These are phyloP conservation scores for Pelagophyceae sp. DNA, from an alignment of 352 stramenopile genomes.

Conservation along the genomic window DNA sequence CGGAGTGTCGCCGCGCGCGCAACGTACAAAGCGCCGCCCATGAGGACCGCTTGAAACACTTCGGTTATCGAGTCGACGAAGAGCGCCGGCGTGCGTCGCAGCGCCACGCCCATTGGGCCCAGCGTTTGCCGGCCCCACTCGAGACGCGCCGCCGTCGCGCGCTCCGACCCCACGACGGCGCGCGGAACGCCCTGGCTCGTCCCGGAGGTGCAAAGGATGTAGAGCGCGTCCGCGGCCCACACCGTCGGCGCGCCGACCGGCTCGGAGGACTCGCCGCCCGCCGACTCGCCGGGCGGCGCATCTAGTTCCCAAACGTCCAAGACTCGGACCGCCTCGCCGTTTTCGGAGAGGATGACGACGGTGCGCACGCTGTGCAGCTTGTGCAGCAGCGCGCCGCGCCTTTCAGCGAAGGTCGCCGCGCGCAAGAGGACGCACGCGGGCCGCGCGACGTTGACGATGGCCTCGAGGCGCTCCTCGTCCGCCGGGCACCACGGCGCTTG, in stretches of 20 bases:
- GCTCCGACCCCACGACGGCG: background rate
- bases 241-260: background rate
- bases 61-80: slow-evolving; percentile 17
- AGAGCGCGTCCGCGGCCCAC: slow-evolving; percentile 5
- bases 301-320: too few relatives aligned
- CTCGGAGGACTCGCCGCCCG: too few relatives aligned
- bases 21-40: background rate
- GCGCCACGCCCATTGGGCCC: background rate
- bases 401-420: too few relatives aligned
- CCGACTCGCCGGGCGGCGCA: too few relatives aligned
- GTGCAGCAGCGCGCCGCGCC: too few relatives aligned
- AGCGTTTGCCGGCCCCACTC: background rate
- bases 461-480: background rate
- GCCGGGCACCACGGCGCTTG: background rate
- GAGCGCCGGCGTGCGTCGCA: background rate
- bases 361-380: too few relatives aligned
- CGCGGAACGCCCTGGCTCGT: background rate
- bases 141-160: background rate
- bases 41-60: background rate
- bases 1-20: background rate
- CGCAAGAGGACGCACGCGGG: background rate
- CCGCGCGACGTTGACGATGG: background rate
- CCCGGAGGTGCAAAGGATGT: background rate
- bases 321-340: too few relatives aligned
- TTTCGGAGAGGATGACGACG: too few relatives aligned